Evolutionary conservation across 768 basidiomycete genomes (phyloP).

Genomic region (Calocera cornea): DNA sequence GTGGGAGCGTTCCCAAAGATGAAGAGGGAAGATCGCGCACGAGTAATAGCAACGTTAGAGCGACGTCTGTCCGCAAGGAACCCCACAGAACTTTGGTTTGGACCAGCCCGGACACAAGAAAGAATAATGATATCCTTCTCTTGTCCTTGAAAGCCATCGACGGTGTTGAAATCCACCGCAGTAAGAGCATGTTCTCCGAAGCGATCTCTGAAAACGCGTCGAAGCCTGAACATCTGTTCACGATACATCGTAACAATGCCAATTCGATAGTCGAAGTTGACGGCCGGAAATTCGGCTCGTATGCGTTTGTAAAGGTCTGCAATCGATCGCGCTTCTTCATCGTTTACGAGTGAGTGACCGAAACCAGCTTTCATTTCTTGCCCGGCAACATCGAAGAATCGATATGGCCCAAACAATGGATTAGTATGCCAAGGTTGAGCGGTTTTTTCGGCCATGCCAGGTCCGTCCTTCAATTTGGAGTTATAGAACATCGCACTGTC

Average conservation of each 20-base stretch:
- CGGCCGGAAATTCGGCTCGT: constrained; percentile 41
- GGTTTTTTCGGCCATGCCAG: constrained; percentile 74
- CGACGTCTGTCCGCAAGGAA: constrained; percentile 82
- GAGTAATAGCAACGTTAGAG: constrained; percentile 98
- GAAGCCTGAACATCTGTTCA: constrained; percentile 69
- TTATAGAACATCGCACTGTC: constrained; percentile 84
- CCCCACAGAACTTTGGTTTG: constrained; percentile 67
- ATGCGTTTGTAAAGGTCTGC: constrained; percentile 64
- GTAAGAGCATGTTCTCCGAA: constrained; percentile 60
- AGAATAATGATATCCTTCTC: constrained; percentile 97
- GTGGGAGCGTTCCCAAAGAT: constrained; percentile 85
- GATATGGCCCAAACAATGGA: constrained; percentile 67
- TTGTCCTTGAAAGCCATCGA: constrained; percentile 98
- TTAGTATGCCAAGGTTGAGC: constrained; percentile 72
- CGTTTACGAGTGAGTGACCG: constrained; percentile 65
- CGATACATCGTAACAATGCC: constrained; percentile 89
- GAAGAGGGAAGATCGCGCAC: constrained; percentile 87
- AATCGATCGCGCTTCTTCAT: constrained; percentile 57
- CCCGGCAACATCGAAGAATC: constrained; percentile 75
- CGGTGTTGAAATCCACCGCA: constrained; percentile 86
- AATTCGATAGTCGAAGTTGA: constrained; percentile 42
- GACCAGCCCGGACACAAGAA: constrained; percentile 89
- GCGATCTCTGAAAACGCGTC: constrained; percentile 47
- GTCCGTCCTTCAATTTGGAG: constrained; percentile 68
- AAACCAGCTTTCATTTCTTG: constrained; percentile 42